Conservation (phyloP, 2,329 filamentous ascomycete species). For the Botrytis cinerea region DNA sequence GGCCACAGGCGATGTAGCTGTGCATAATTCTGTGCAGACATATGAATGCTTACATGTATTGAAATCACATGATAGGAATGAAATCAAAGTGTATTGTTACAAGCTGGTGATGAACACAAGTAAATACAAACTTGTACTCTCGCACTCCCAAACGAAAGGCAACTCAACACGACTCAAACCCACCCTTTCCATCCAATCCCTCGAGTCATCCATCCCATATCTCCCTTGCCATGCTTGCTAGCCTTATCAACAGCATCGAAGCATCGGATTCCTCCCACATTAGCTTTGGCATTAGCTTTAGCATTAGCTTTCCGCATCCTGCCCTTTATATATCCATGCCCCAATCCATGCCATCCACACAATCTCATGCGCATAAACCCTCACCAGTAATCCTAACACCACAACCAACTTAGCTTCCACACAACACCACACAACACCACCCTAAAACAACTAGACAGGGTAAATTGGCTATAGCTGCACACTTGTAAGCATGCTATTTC, state of each 20-base stretch:
- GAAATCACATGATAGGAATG: not conserved
- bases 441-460: constrained; percentile 7
- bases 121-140: not conserved
- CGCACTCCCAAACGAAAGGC: not conserved
- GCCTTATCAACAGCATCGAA: not conserved
- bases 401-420: not conserved
- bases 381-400: not conserved
- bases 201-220: not conserved
- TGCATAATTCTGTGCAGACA: not conserved
- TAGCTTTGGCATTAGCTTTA: not conserved
- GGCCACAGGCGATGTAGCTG: not conserved
- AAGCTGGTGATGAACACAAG: not conserved
- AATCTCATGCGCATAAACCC: constrained; percentile 2
- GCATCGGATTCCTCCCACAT: not conserved
- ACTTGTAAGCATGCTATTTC: not conserved
- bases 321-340: not conserved
- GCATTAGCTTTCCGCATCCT: not conserved
- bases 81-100: not conserved
- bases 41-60: not conserved
- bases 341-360: constrained; percentile 7
- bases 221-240: not conserved
- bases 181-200: not conserved
- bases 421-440: constrained; percentile 4
- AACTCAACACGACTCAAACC: not conserved
- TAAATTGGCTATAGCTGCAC: not conserved